Percentiles rank a stretch among this genome's conserved stretches.
Conservation (phyloP, 2,329 filamentous ascomycete species). For the Grosmannia penicillata region DNA sequence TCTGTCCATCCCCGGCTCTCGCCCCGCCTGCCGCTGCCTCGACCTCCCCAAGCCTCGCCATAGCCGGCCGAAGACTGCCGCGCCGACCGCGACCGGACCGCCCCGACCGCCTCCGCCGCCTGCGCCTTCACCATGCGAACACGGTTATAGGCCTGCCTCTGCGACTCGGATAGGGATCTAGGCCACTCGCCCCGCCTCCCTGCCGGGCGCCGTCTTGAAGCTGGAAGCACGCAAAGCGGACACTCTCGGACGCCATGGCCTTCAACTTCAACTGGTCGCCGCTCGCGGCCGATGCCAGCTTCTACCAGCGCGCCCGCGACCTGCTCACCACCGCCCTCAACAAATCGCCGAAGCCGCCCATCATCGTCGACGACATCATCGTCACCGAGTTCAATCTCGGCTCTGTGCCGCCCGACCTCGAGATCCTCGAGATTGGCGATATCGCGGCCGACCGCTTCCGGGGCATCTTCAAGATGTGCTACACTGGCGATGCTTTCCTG, state of each 20-base stretch:
- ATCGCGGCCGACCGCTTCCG: slow-evolving; percentile 92
- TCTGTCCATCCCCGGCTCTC: no score
- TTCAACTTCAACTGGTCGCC: slow-evolving; percentile 99
- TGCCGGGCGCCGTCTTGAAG: background rate
- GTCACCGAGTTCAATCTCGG: slow-evolving; percentile 96
- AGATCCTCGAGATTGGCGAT: slow-evolving; percentile 96
- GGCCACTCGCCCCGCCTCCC: background rate
- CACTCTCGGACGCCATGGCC: slow-evolving; percentile 52
- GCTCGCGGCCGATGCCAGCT: slow-evolving; percentile 83
- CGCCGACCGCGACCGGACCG: background rate
- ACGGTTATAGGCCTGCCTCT: background rate
- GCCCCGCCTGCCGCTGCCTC: no score
- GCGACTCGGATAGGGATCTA: background rate
- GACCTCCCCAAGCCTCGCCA: background rate
- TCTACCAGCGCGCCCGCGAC: slow-evolving; percentile 81
- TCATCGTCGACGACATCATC: slow-evolving; percentile 98
- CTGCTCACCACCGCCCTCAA: slow-evolving; percentile 90
- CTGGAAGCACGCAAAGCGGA: no score
- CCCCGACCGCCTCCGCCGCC: background rate
- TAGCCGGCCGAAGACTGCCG: background rate
- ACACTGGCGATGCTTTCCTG: slow-evolving; percentile 86
- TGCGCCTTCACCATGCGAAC: background rate
- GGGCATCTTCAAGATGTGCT: slow-evolving; percentile 99
- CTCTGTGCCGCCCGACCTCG: slow-evolving; percentile 82
- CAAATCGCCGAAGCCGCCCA: slow-evolving; percentile 94